These are phyloP conservation scores for Kitagawia praeruptora DNA, from an alignment of 129 eudicot genomes.

Conservation along the genomic window DNA sequence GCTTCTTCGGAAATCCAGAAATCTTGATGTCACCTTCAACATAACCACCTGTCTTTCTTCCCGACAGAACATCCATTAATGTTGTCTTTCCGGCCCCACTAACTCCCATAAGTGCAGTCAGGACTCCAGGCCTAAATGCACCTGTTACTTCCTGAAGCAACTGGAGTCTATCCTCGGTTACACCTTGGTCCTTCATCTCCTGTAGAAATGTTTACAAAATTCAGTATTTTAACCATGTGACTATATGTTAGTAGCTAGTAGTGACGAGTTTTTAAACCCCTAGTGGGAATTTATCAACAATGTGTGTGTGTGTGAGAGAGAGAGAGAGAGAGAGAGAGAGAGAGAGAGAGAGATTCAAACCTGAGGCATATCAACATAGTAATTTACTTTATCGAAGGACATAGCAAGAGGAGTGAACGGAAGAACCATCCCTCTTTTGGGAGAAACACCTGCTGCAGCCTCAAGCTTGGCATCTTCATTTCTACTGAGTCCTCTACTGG, in stretches of 20 bases:
- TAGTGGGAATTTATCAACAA: too few relatives aligned
- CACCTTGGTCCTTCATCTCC: conserved; percentile 82
- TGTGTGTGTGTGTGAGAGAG: not conserved
- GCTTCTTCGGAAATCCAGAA: conserved; percentile 78
- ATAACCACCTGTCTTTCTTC: conserved; percentile 89
- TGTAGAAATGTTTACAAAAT: conserved; percentile 11
- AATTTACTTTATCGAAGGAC: conserved; percentile 75
- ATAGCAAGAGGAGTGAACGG: conserved; percentile 82
- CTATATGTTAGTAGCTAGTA: too few relatives aligned
- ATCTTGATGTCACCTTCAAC: conserved; percentile 81
- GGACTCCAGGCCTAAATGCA: conserved; percentile 84
- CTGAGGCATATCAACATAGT: conserved; percentile 83
- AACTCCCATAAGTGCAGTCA: conserved; percentile 93
- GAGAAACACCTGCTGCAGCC: conserved; percentile 49
- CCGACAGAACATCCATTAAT: conserved; percentile 83
- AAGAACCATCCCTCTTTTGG: conserved; percentile 88
- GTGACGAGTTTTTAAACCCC: not conserved
- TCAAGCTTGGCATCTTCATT: conserved; percentile 39
- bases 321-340: not conserved
- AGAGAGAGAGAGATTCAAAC: conserved; percentile 30
- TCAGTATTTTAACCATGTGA: not conserved
- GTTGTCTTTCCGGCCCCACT: conserved; percentile 99
- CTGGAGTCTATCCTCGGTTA: conserved; percentile 54
- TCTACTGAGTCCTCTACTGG: conserved; percentile 43
- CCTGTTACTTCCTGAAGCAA: conserved; percentile 70